These are phyloP conservation scores for Populus simonii DNA, from an alignment of 345 rosid genomes.

Conservation along the genomic window DNA sequence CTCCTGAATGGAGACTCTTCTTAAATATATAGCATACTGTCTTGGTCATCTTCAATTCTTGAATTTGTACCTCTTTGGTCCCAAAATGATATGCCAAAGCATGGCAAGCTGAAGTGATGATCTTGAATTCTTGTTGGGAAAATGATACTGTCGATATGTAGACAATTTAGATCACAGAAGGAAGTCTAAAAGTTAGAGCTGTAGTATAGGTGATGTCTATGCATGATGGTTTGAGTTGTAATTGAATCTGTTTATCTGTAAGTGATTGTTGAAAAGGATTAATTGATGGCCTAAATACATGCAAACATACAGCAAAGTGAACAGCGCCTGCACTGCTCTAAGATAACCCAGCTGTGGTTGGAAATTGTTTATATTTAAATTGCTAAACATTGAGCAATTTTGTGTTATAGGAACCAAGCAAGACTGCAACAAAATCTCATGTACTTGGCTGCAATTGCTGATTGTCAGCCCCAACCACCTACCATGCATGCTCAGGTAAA, in stretches of 20 bases:
- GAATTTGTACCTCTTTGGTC: not conserved
- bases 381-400: conserved; percentile 2
- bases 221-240: too few species aligned
- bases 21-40: not conserved
- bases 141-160: not conserved
- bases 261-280: not conserved
- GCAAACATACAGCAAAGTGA: not conserved
- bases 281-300: not conserved
- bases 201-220: not conserved
- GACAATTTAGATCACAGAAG: not conserved
- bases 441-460: conserved; percentile 99
- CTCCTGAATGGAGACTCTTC: not conserved
- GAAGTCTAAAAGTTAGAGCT: not conserved
- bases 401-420: conserved; percentile 76
- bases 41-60: not conserved
- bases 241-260: not conserved
- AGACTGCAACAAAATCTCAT: conserved; percentile 94
- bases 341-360: not conserved
- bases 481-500: conserved; percentile 76
- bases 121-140: not conserved
- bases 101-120: not conserved
- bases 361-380: not conserved
- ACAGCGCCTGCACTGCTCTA: not conserved
- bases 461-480: conserved; percentile 96
- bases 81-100: not conserved